These are phyloP conservation scores for Mycena metata DNA, from an alignment of 768 basidiomycete genomes.

Conservation along the genomic window DNA sequence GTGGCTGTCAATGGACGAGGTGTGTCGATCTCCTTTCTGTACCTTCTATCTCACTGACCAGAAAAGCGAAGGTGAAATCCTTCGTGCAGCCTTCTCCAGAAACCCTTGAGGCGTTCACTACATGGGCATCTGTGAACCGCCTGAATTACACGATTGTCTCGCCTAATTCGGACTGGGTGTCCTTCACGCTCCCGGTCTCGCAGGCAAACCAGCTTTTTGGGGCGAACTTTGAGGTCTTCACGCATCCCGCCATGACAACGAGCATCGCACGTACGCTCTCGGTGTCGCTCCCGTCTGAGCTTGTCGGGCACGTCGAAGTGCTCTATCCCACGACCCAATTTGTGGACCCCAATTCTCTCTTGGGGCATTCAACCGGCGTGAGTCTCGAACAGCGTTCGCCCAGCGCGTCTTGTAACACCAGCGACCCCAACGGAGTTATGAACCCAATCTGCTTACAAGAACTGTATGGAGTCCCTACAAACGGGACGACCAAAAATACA, in stretches of 20 bases:
- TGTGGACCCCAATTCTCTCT: not conserved
- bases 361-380: not conserved
- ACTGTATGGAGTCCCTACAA: conserved; percentile 3
- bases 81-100: conserved; percentile 15
- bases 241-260: not conserved
- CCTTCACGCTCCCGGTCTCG: conserved; percentile 2
- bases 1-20: conserved; percentile 15
- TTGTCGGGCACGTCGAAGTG: conserved; percentile 15
- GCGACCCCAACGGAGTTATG: not conserved
- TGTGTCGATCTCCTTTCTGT: not conserved
- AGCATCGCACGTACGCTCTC: conserved; percentile 7
- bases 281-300: conserved; percentile 8
- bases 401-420: conserved; percentile 12
- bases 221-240: conserved; percentile 8
- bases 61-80: conserved; percentile 7
- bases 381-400: no score
- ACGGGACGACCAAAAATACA: conserved; percentile 3
- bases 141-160: conserved; percentile 9
- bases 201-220: conserved; percentile 17
- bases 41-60: no score
- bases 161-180: conserved; percentile 16
- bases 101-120: not conserved
- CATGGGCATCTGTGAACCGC: conserved; percentile 7
- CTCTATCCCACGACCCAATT: not conserved
- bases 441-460: conserved; percentile 13